These are phyloP conservation scores for Sarcodon aspratus DNA, from an alignment of 768 basidiomycete genomes.

Conservation along the genomic window DNA sequence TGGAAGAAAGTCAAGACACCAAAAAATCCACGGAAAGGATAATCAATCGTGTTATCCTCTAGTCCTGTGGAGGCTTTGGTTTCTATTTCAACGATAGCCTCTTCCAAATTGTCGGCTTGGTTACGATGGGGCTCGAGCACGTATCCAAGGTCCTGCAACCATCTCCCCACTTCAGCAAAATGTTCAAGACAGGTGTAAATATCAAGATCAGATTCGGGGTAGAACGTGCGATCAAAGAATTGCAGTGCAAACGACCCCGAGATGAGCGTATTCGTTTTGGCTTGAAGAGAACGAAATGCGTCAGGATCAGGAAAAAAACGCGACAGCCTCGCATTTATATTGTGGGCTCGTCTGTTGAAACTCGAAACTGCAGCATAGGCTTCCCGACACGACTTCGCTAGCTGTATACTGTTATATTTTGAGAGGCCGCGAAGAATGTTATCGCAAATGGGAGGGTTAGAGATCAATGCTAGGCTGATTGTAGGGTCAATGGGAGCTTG, in stretches of 20 bases:
- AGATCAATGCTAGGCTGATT: not conserved
- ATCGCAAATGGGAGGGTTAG: not conserved
- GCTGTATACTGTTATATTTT: not conserved
- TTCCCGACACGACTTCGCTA: conserved; percentile 10
- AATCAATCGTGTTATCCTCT: conserved; percentile 4
- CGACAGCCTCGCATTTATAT: conserved; percentile 23
- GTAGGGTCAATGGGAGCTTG: too few relatives aligned
- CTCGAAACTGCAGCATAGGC: conserved; percentile 7
- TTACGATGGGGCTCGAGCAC: conserved; percentile 9
- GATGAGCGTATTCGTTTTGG: conserved; percentile 30
- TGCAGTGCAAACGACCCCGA: conserved; percentile 45
- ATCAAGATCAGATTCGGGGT: conserved; percentile 39
- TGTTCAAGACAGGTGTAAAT: conserved; percentile 28
- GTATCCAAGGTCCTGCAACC: conserved; percentile 24
- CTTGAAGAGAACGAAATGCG: conserved; percentile 33
- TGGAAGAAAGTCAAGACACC: conserved; percentile 21
- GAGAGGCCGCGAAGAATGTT: not conserved
- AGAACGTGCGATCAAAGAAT: conserved; percentile 33
- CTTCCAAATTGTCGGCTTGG: conserved; percentile 12
- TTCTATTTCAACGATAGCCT: not conserved
- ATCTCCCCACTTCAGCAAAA: conserved; percentile 20
- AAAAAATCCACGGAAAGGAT: conserved; percentile 15
- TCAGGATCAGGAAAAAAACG: conserved; percentile 24
- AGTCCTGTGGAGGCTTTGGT: not conserved
- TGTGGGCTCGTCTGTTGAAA: conserved; percentile 19